These are phyloP conservation scores for Hevea brasiliensis DNA, from an alignment of 345 rosid genomes.

Conservation along the genomic window DNA sequence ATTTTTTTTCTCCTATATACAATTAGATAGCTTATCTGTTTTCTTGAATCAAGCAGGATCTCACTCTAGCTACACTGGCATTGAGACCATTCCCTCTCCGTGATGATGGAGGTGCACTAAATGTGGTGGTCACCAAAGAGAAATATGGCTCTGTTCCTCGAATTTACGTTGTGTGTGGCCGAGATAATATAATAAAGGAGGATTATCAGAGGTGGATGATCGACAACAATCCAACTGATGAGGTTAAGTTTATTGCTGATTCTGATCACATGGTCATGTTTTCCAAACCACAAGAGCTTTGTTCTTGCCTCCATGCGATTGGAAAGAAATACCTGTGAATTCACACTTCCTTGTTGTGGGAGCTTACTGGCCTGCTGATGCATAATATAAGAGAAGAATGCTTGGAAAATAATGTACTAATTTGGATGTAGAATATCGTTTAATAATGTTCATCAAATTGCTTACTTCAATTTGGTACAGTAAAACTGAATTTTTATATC, in stretches of 20 bases:
- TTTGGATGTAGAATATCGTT: neutral
- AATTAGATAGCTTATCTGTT: neutral
- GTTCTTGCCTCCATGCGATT: constrained; percentile 14
- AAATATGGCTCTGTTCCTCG: constrained; percentile 21
- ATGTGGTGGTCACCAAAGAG: constrained; percentile 2
- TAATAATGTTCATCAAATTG: too few species aligned
- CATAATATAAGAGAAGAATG: neutral
- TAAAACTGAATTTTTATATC: too few species aligned
- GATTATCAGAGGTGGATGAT: constrained; percentile 21
- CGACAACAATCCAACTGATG: constrained; percentile 16
- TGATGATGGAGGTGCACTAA: neutral
- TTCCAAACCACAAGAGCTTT: constrained; percentile 21
- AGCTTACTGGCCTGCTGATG: neutral
- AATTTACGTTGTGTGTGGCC: constrained; percentile 12
- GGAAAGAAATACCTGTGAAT: constrained; percentile 9
- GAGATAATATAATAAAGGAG: neutral
- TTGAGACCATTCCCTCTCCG: constrained; percentile 6
- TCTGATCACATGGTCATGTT: constrained; percentile 35
- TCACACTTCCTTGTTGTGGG: neutral
- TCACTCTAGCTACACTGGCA: constrained; percentile 8
- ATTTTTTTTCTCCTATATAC: too few species aligned
- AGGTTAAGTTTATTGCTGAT: constrained; percentile 9
- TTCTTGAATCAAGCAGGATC: constrained; percentile 13
- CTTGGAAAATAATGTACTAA: neutral
- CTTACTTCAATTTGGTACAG: neutral